Evolutionary conservation across 2,329 filamentous ascomycete species (phyloP), one percentile per base, ranked within the genome.

Genomic region (Stemphylium vesicarium): DNA sequence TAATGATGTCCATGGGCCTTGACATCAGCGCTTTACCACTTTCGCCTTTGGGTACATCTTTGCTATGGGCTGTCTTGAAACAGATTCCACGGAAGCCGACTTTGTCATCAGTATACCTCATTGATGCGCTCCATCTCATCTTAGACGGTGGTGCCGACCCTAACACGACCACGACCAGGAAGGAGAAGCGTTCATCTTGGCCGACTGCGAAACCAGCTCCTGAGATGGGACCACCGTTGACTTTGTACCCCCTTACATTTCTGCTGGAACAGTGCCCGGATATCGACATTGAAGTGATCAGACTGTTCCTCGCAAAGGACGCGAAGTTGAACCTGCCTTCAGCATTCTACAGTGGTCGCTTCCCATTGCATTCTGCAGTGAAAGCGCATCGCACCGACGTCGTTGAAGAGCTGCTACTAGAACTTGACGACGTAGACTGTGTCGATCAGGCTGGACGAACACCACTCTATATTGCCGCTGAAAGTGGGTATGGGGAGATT

Each of bases 301-400:
- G 36, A 4, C 50, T 71, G 10, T 53, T 72, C 4, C 47, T 72
- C 16, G 54, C 57, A 15, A 58, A 60, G 13, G 65, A 64, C 9
- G 53, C 68, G 7, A 63, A 64, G 6, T 41, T 67, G 2, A 62
- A 57, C 1, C 53, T 60, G 9, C 20, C 62, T 5, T 71, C 68
- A 0, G 46, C 61, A 0, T 64, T 66, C 24, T 71, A 68, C 52
- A 52, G 57, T 13, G 60, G 64, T 3, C 63, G 68, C n/a, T 59
- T 55, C 36, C 66, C 70, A 13, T 55, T 72, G 8, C 70, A 72
- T 41, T 68, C 69, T 0, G 66, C 70, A 9, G 60, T 63, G 7
- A 59, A 61, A 37, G 61, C 62, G 8, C 66, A 68, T 24, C 66
- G 68, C 3, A 33, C 64, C 16, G 68, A 71, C 16, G 47, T 68